Conservation (phyloP, 805 yeast genomes). For the Kluyveromyces dobzhanskii region DNA sequence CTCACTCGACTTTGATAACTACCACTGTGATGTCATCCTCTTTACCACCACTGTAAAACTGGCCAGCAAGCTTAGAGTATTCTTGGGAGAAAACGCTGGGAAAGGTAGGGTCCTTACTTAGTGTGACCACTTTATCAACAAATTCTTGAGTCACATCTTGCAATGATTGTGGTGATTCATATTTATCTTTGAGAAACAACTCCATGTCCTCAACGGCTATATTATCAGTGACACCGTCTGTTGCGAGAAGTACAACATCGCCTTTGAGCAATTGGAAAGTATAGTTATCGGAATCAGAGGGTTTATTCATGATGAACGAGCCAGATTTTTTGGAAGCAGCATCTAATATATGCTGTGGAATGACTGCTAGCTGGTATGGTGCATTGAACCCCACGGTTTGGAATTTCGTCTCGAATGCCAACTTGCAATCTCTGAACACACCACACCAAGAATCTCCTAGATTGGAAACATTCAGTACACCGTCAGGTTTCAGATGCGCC, state of each 20-base stretch:
- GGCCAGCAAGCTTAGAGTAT: slow-evolving; percentile 55
- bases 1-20: slow-evolving; percentile 50
- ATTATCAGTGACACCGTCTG: slow-evolving; percentile 92
- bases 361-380: slow-evolving; percentile 82
- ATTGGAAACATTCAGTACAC: slow-evolving; percentile 57
- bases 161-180: slow-evolving; percentile 27
- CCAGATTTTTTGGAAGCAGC: slow-evolving; percentile 48
- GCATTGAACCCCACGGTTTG: slow-evolving; percentile 88
- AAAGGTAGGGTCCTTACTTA: slow-evolving; percentile 64
- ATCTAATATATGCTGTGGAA: slow-evolving; percentile 53
- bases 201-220: slow-evolving; percentile 66
- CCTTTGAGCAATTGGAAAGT: slow-evolving; percentile 55
- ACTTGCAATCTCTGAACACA: slow-evolving; percentile 56
- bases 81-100: slow-evolving; percentile 86
- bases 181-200: slow-evolving; percentile 49
- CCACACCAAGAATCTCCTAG: slow-evolving; percentile 96
- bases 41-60: slow-evolving; percentile 79
- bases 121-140: slow-evolving; percentile 55
- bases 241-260: slow-evolving; percentile 78
- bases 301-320: slow-evolving; percentile 62
- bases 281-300: slow-evolving; percentile 60
- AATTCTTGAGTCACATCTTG: slow-evolving; percentile 44
- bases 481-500: slow-evolving; percentile 54
- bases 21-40: slow-evolving; percentile 91
- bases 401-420: slow-evolving; percentile 58